phyloP scores from a whole-genome alignment of 768 basidiomycete species.

The Rubroboletus satanas region DNA sequence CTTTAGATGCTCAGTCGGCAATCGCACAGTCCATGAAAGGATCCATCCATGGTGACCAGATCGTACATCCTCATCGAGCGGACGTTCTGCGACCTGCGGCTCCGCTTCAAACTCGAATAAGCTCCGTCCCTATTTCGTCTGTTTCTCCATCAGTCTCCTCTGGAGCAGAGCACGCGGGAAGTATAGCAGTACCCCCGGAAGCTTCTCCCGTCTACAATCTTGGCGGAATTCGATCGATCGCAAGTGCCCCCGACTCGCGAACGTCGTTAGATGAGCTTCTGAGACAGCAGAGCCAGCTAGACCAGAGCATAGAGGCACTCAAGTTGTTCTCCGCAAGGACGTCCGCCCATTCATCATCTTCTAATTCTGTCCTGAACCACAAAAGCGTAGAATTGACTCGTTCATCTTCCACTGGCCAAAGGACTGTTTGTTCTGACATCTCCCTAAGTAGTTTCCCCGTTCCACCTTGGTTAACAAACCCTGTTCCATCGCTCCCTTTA shows the following conservation, averaged over 20 bases:
- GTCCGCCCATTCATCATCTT: constrained; percentile 28
- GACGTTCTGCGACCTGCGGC: not conserved
- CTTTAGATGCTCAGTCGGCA: constrained; percentile 8
- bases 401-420: constrained; percentile 25
- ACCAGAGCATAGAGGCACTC: constrained; percentile 59
- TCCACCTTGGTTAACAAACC: constrained; percentile 43
- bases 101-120: constrained; percentile 2
- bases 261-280: constrained; percentile 50
- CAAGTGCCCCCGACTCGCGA: constrained; percentile 16
- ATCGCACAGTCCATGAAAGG: constrained; percentile 3
- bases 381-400: constrained; percentile 12
- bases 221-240: constrained; percentile 29
- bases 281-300: constrained; percentile 61
- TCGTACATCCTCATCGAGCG: not conserved
- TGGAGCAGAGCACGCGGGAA: not conserved
- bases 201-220: constrained; percentile 47
- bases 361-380: constrained; percentile 31
- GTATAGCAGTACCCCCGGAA: not conserved
- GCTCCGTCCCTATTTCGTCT: not conserved
- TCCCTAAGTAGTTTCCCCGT: constrained; percentile 69
- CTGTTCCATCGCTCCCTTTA: constrained; percentile 18
- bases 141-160: not conserved
- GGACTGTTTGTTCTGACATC: constrained; percentile 43
- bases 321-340: constrained; percentile 38
- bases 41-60: constrained; percentile 4